Conservation (phyloP, 2,329 filamentous ascomycete genomes). For the Drechslerella coelobrocha region DNA sequence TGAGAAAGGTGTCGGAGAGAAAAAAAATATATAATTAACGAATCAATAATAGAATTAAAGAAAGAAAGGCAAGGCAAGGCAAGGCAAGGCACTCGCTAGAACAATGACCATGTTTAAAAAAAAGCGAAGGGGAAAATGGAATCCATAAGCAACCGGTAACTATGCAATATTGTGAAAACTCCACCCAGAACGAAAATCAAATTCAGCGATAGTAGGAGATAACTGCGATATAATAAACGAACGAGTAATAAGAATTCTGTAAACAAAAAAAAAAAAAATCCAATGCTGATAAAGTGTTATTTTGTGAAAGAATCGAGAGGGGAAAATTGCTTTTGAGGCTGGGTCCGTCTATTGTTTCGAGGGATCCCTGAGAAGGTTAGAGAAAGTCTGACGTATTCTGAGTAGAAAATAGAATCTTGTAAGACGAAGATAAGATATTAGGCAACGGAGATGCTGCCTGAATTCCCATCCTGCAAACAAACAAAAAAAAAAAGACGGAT, state of each 20-base stretch:
- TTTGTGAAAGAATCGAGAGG: not conserved
- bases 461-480: not conserved
- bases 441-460: not conserved
- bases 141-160: slow-evolving; percentile 50
- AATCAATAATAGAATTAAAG: slow-evolving; percentile 12
- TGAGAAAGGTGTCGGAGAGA: not conserved
- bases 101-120: slow-evolving; percentile 28
- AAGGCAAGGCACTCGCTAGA: slow-evolving; percentile 32
- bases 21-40: slow-evolving; percentile 16
- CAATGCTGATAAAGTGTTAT: not conserved
- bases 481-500: not conserved
- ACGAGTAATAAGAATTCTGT: slow-evolving; percentile 7
- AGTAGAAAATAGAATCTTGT: slow-evolving; percentile 4
- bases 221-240: slow-evolving; percentile 9
- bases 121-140: slow-evolving; percentile 15
- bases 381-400: slow-evolving; percentile 39
- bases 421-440: not conserved
- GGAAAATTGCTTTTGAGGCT: slow-evolving; percentile 40
- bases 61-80: slow-evolving; percentile 3
- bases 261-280: not conserved
- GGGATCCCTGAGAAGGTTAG: slow-evolving; percentile 23
- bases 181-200: slow-evolving; percentile 38
- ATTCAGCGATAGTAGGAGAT: slow-evolving; percentile 19
- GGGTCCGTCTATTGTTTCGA: slow-evolving; percentile 38
- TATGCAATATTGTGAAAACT: slow-evolving; percentile 50